A percentile compares a stretch with the other conserved stretches of the same genome.
Conservation (phyloP, 495 filamentous ascomycete species). For the Daldinia decipiens region DNA sequence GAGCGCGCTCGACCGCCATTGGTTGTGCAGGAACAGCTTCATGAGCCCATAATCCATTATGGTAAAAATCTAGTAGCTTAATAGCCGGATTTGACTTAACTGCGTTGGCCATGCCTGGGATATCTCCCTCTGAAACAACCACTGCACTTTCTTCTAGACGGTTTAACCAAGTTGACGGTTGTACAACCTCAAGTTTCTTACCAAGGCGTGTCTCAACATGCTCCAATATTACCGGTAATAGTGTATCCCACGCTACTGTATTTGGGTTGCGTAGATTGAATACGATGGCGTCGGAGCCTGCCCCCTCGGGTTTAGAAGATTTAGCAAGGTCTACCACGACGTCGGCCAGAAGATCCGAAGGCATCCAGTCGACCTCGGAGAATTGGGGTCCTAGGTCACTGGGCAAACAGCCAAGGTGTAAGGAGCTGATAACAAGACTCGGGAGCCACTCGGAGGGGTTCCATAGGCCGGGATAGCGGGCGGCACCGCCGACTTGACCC, state of each 20-base stretch:
- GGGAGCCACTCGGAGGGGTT: conserved; percentile 34
- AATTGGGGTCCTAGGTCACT: conserved; percentile 18
- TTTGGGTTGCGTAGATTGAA: conserved; percentile 30
- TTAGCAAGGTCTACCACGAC: conserved; percentile 19
- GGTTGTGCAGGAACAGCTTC: background rate
- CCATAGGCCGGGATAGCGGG: conserved; percentile 28
- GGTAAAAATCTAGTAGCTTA: conserved; percentile 25
- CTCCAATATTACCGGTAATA: conserved; percentile 4
- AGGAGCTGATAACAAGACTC: conserved; percentile 24
- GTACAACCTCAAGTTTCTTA: conserved; percentile 8
- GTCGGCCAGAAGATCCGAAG: conserved; percentile 22
- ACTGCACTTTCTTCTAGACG: conserved; percentile 13
- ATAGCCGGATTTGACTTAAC: conserved; percentile 21
- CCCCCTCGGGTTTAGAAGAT: background rate
- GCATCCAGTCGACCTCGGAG: conserved; percentile 27
- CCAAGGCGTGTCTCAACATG: background rate
- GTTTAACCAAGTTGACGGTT: conserved; percentile 16
- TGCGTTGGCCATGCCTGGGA: background rate
- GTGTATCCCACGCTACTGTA: conserved; percentile 1
- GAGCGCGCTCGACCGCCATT: conserved; percentile 18
- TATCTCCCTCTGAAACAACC: background rate
- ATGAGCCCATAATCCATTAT: conserved; percentile 19
- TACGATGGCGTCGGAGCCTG: background rate
- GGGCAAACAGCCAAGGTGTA: conserved; percentile 21
- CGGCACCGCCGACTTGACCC: conserved; percentile 44